Conservation (phyloP, 2,329 filamentous ascomycete species). For the Aureobasidium subglaciale region DNA sequence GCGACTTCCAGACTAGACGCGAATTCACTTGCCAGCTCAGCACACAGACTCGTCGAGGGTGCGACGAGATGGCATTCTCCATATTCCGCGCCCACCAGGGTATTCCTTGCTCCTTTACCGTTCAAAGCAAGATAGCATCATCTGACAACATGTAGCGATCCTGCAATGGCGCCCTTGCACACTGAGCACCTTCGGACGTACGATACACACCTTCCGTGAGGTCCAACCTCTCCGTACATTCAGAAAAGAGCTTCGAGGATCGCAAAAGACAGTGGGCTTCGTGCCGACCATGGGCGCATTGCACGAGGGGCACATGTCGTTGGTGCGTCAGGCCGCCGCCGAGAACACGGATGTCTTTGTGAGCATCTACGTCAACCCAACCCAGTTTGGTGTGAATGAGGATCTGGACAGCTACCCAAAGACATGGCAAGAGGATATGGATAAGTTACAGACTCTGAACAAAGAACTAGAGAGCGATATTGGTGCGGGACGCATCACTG, state of each 20-base stretch:
- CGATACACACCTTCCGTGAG: slow-evolving; percentile 64
- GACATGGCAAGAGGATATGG: slow-evolving; percentile 75
- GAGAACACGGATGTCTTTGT: slow-evolving; percentile 86
- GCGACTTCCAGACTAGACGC: background rate
- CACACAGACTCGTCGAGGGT: background rate
- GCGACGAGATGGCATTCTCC: background rate
- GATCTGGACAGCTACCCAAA: slow-evolving; percentile 84
- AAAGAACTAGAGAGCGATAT: slow-evolving; percentile 52
- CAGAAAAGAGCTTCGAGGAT: slow-evolving; percentile 57
- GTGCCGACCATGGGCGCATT: slow-evolving; percentile 97
- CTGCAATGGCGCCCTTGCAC: background rate
- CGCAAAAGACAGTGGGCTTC: slow-evolving; percentile 69
- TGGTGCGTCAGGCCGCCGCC: slow-evolving; percentile 74
- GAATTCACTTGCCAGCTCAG: background rate
- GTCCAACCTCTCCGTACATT: slow-evolving; percentile 64
- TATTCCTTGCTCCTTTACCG: background rate
- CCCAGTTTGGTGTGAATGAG: slow-evolving; percentile 85
- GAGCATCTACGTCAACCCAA: slow-evolving; percentile 91
- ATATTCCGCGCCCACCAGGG: background rate
- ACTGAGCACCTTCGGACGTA: background rate
- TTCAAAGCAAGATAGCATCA: background rate
- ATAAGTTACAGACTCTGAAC: slow-evolving; percentile 61
- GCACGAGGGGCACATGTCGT: slow-evolving; percentile 81
- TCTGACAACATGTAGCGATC: background rate
- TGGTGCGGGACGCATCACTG: slow-evolving; percentile 59